phyloP scores from a whole-genome alignment of 495 filamentous ascomycete genomes.

The Platismatia glauca region DNA sequence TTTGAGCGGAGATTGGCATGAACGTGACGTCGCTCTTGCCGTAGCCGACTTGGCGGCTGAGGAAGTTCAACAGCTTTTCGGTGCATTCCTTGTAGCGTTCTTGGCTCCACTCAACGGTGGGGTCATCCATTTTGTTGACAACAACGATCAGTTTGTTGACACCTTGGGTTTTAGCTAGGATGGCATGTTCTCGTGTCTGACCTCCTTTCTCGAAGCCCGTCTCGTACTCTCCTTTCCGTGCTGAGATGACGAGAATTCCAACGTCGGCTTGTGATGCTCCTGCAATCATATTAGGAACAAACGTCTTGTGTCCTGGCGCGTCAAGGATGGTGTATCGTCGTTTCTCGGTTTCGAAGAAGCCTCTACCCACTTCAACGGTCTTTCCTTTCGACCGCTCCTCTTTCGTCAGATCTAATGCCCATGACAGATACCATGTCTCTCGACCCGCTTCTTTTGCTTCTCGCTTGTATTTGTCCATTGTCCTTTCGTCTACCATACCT shows the following conservation, averaged over 20 bases:
- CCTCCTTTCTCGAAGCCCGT: slow-evolving; percentile 99
- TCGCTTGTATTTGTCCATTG: slow-evolving; percentile 93
- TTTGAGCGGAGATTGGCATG: slow-evolving; percentile 94
- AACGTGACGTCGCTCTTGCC: slow-evolving; percentile 87
- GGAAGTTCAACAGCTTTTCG: slow-evolving; percentile 75
- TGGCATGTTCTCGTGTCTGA: slow-evolving; percentile 93
- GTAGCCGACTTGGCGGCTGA: slow-evolving; percentile 77
- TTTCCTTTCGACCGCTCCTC: slow-evolving; percentile 97
- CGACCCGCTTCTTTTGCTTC: slow-evolving; percentile 93
- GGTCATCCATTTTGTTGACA: slow-evolving; percentile 99
- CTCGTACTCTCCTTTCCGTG: slow-evolving; percentile 97
- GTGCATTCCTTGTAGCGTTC: slow-evolving; percentile 88
- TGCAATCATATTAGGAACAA: slow-evolving; percentile 92
- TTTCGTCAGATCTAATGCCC: slow-evolving; percentile 92
- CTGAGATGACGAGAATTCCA: slow-evolving; percentile 90
- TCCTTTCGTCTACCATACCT: slow-evolving; percentile 98
- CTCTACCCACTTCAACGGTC: slow-evolving; percentile 94
- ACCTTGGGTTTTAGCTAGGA: slow-evolving; percentile 95
- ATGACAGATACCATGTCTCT: slow-evolving; percentile 98
- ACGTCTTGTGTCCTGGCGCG: slow-evolving; percentile 93
- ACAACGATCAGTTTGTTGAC: slow-evolving; percentile 89
- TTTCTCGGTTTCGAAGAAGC: slow-evolving; percentile 91
- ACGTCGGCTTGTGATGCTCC: slow-evolving; percentile 95
- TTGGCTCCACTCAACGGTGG: slow-evolving; percentile 90
- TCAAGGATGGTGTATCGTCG: slow-evolving; percentile 88